Conservation (phyloP, 2,329 filamentous ascomycete genomes). For the Sporothrix pseudoabietina region DNA sequence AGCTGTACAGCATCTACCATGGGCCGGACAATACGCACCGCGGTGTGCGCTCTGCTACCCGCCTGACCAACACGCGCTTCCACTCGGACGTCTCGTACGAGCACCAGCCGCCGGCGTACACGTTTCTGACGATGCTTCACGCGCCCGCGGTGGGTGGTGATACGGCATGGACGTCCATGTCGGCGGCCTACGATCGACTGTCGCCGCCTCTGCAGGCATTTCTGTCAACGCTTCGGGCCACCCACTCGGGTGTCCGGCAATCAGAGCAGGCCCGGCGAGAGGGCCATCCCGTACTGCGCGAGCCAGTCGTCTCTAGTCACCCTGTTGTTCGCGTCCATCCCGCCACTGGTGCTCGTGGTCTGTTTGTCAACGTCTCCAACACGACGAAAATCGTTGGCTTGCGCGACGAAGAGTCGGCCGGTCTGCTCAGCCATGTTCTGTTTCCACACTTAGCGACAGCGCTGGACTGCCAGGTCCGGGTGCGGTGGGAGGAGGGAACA, state of each 20-base stretch:
- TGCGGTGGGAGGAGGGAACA: conserved; percentile 65
- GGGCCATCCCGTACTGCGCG: conserved; percentile 40
- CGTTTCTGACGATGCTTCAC: conserved; percentile 44
- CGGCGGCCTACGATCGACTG: conserved; percentile 44
- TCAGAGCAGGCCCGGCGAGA: conserved; percentile 43
- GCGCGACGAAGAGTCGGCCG: conserved; percentile 68
- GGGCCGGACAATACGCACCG: conserved; percentile 50
- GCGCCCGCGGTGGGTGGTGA: conserved; percentile 43
- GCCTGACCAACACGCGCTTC: conserved; percentile 44
- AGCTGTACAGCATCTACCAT: conserved; percentile 52
- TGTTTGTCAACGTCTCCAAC: conserved; percentile 69
- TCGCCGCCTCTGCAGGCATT: conserved; percentile 44
- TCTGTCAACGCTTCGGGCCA: conserved; percentile 44
- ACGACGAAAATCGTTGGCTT: conserved; percentile 65
- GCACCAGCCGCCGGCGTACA: conserved; percentile 47
- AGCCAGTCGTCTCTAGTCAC: conserved; percentile 67
- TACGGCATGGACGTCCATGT: conserved; percentile 45
- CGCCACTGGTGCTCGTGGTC: conserved; percentile 74
- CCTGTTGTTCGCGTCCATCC: conserved; percentile 84
- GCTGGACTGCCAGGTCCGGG: conserved; percentile 70
- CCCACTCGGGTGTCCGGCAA: conserved; percentile 45
- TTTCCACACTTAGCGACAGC: conserved; percentile 56
- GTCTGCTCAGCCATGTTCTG: conserved; percentile 66
- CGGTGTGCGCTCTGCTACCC: conserved; percentile 40
- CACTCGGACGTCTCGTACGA: conserved; percentile 50